Evolutionary conservation across 192 early-diverging fungal species (phyloP).

Genomic region (Podila verticillata): DNA sequence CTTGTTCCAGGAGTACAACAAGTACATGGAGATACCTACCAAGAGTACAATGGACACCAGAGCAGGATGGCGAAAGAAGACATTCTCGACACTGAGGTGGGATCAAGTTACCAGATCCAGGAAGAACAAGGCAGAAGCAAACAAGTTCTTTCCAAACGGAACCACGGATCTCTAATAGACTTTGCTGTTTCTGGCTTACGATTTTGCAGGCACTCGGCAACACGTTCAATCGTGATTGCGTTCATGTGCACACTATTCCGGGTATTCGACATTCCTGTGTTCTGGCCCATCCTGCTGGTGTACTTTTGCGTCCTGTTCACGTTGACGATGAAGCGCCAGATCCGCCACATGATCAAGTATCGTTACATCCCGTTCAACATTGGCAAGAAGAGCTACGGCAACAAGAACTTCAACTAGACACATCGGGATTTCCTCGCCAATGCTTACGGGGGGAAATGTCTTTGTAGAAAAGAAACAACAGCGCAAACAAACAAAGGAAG

Average conservation of each 20-base stretch:
- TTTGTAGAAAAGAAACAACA: background rate
- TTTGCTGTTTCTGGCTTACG: background rate
- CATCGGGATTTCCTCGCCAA: background rate
- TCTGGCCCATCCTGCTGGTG: constrained; percentile 98
- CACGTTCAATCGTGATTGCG: constrained; percentile 83
- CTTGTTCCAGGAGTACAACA: too few species aligned
- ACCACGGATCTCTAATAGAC: too few species aligned
- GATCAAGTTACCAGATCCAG: too few species aligned
- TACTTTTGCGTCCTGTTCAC: constrained; percentile 95
- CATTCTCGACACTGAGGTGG: too few species aligned
- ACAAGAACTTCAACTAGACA: constrained; percentile 23
- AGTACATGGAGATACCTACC: too few species aligned
- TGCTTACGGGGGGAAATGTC: background rate
- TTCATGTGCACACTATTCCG: constrained; percentile 89
- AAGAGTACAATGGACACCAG: too few species aligned
- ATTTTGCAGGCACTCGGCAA: constrained; percentile 78
- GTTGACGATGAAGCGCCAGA: constrained; percentile 97
- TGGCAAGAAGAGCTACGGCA: constrained; percentile 78
- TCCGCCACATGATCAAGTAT: constrained; percentile 98
- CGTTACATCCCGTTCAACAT: constrained; percentile 89
- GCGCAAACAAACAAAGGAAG: background rate
- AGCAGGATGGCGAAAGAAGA: too few species aligned
- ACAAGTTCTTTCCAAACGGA: too few species aligned
- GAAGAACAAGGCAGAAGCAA: too few species aligned
- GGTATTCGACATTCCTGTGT: constrained; percentile 95